Conservation (phyloP, 257 asterid species). For the Gentiana straminea region DNA sequence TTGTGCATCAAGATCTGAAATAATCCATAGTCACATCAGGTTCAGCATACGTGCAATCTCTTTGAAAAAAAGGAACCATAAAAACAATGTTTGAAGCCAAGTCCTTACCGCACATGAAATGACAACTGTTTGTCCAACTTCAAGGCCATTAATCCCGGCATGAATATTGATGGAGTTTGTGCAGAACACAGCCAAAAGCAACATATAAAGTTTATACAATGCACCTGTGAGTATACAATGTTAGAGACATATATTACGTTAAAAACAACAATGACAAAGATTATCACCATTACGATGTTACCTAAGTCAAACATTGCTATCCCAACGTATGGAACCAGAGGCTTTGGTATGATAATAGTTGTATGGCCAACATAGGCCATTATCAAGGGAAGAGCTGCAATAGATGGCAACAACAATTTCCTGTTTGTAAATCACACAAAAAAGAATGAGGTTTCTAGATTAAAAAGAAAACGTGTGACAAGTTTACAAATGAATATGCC, state of each 20-base stretch:
- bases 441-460: conserved; percentile 18
- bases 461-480: not conserved
- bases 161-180: conserved; percentile 90
- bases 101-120: conserved; percentile 81
- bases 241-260: conserved; percentile 3
- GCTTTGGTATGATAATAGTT: conserved; percentile 78
- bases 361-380: conserved; percentile 98
- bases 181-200: conserved; percentile 90
- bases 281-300: conserved; percentile 4
- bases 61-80: not conserved
- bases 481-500: not conserved
- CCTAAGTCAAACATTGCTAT: conserved; percentile 63
- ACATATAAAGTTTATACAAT: conserved; percentile 89
- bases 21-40: not conserved
- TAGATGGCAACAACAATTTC: conserved; percentile 73
- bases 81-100: too few relatives aligned
- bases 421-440: conserved; percentile 39
- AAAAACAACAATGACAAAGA: not conserved
- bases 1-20: conserved; percentile 76
- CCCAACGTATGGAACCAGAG: conserved; percentile 61
- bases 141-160: conserved; percentile 95
- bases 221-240: conserved; percentile 39
- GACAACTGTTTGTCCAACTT: conserved; percentile 91
- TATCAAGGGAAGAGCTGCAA: conserved; percentile 84
- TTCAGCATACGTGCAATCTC: not conserved